Evolutionary conservation across 1,284 basidiomycete species (phyloP).

Genomic region (Rhodotorula mucilaginosa): DNA sequence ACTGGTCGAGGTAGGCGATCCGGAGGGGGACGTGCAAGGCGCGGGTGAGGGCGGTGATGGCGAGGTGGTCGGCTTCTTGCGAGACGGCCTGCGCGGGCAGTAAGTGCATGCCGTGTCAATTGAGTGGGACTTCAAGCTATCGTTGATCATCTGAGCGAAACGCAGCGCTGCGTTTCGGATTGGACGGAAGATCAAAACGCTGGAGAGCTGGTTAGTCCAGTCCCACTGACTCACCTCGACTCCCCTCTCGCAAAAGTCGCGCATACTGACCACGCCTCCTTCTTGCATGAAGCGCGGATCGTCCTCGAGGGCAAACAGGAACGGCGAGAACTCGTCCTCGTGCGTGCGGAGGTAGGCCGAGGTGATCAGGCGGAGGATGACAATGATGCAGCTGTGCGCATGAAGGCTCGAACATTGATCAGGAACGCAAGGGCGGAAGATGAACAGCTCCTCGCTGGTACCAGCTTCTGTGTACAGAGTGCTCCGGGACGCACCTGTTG

Average conservation of each 20-base stretch:
- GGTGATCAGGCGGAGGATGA: constrained; percentile 73
- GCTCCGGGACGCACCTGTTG: constrained; percentile 13
- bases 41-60: constrained; percentile 72
- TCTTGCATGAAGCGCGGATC: constrained; percentile 35
- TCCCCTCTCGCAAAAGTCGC: constrained; percentile 69
- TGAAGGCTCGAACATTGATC: too few species aligned
- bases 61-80: constrained; percentile 65
- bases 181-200: background rate
- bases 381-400: constrained; percentile 54
- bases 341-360: constrained; percentile 73
- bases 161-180: background rate
- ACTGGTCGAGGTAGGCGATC: constrained; percentile 72
- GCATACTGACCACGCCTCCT: constrained; percentile 54
- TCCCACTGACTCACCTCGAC: constrained; percentile 68
- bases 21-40: constrained; percentile 67
- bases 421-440: too few species aligned
- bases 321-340: constrained; percentile 63
- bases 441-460: too few species aligned
- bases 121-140: background rate
- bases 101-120: background rate
- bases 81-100: constrained; percentile 4
- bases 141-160: too few species aligned
- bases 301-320: constrained; percentile 64
- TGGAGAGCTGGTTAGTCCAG: constrained; percentile 21
- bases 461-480: background rate